These are phyloP conservation scores for Narthecium ossifragum DNA, from an alignment of 106 monocot species.

Conservation along the genomic window DNA sequence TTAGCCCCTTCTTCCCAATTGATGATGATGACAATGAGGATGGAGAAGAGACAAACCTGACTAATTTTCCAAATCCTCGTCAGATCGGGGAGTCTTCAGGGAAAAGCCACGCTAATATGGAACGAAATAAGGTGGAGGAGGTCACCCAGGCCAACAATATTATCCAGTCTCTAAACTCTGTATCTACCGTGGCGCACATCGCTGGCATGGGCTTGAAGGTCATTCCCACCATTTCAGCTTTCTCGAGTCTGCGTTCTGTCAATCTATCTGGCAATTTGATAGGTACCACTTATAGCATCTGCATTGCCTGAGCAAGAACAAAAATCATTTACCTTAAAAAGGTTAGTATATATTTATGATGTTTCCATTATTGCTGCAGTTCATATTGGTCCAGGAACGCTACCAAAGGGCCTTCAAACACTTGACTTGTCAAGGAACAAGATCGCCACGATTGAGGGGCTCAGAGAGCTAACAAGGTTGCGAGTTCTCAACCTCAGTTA, in stretches of 20 bases:
- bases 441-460: slow-evolving; percentile 69
- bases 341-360: background rate
- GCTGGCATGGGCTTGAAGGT: slow-evolving; percentile 69
- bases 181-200: slow-evolving; percentile 67
- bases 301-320: too few relatives aligned
- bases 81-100: slow-evolving; percentile 47
- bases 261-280: slow-evolving; percentile 85
- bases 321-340: too few relatives aligned
- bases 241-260: slow-evolving; percentile 65
- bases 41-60: background rate
- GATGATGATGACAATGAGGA: slow-evolving; percentile 14
- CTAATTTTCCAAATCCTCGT: background rate
- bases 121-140: slow-evolving; percentile 32
- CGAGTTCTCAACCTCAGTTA: slow-evolving; percentile 87
- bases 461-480: slow-evolving; percentile 72
- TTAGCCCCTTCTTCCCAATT: slow-evolving; percentile 10
- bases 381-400: slow-evolving; percentile 53
- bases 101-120: slow-evolving; percentile 17
- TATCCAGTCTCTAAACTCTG: slow-evolving; percentile 60
- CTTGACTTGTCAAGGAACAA: slow-evolving; percentile 88
- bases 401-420: slow-evolving; percentile 75
- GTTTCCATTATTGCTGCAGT: slow-evolving; percentile 25
- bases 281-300: slow-evolving; percentile 63
- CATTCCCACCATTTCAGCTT: slow-evolving; percentile 67
- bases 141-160: slow-evolving; percentile 56